A percentile compares a stretch with the other conserved stretches of the same genome.
These are phyloP conservation scores for Microdochium bolleyi DNA, from an alignment of 2,329 filamentous ascomycete genomes.

Conservation along the genomic window DNA sequence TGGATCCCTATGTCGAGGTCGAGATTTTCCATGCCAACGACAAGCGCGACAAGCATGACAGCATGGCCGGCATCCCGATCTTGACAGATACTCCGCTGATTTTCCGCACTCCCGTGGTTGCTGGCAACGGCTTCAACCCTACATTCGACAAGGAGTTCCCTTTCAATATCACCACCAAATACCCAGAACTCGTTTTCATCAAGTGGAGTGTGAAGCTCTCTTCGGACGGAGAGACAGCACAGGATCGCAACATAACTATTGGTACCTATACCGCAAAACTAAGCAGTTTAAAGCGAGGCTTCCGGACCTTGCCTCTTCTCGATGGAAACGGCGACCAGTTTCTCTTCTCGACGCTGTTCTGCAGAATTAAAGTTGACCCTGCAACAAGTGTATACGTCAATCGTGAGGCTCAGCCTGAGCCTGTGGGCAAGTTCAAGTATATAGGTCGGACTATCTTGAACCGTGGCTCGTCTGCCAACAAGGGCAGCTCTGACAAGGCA, in stretches of 20 bases:
- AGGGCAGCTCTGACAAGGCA: slow-evolving; percentile 29
- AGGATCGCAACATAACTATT: slow-evolving; percentile 55
- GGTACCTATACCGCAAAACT: slow-evolving; percentile 93
- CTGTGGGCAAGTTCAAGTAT: slow-evolving; percentile 46
- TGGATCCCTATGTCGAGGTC: slow-evolving; percentile 92
- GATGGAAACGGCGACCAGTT: slow-evolving; percentile 88
- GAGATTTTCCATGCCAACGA: slow-evolving; percentile 94
- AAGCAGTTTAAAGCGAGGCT: slow-evolving; percentile 80
- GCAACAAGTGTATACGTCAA: slow-evolving; percentile 49
- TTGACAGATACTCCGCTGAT: slow-evolving; percentile 56
- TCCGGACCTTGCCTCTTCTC: slow-evolving; percentile 82
- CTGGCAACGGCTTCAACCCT: slow-evolving; percentile 90
- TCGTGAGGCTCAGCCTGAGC: slow-evolving; percentile 28
- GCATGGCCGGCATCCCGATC: slow-evolving; percentile 44
- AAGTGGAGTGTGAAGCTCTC: slow-evolving; percentile 89
- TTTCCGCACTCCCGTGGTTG: slow-evolving; percentile 71
- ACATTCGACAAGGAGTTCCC: slow-evolving; percentile 73
- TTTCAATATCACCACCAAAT: slow-evolving; percentile 84
- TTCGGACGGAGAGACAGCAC: slow-evolving; percentile 63
- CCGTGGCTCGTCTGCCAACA: slow-evolving; percentile 37
- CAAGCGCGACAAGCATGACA: slow-evolving; percentile 79
- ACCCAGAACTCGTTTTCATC: slow-evolving; percentile 87
- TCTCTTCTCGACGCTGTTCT: slow-evolving; percentile 90
- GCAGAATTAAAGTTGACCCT: slow-evolving; percentile 64
- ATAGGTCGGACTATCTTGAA: slow-evolving; percentile 51